phyloP scores from a whole-genome alignment of 176 grass and related monocot species.

The Pharus latifolius region DNA sequence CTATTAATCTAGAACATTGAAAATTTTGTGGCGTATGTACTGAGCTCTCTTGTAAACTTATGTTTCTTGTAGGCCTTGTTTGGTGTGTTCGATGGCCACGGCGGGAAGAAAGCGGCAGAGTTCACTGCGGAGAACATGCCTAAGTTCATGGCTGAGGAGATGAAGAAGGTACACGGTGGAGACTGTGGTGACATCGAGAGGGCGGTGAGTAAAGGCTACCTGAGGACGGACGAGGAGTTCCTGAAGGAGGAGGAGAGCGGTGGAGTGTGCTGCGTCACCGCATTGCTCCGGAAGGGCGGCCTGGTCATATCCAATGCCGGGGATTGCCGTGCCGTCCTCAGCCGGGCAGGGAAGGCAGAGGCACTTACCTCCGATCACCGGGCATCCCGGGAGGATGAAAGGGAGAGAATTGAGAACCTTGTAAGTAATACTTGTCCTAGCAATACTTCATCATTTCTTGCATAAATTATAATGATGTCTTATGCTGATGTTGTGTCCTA shows the following conservation, averaged over 20 bases:
- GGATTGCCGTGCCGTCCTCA: constrained; percentile 81
- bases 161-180: constrained; percentile 8
- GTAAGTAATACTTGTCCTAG: constrained; percentile 15
- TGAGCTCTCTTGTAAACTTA: too few relatives aligned
- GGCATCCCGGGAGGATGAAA: constrained; percentile 64
- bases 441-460: background rate
- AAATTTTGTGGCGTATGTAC: too few relatives aligned
- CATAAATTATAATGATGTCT: background rate
- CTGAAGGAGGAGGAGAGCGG: constrained; percentile 61
- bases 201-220: constrained; percentile 48
- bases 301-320: constrained; percentile 80
- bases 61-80: constrained; percentile 86
- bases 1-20: too few relatives aligned
- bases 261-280: constrained; percentile 84
- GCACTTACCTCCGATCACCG: constrained; percentile 81
- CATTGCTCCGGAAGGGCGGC: constrained; percentile 47
- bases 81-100: constrained; percentile 93
- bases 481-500: too few relatives aligned
- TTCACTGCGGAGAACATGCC: constrained; percentile 80
- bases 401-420: constrained; percentile 67
- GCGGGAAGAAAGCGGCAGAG: constrained; percentile 73
- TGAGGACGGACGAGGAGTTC: constrained; percentile 74
- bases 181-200: constrained; percentile 28
- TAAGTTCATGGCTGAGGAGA: constrained; percentile 46
- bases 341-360: constrained; percentile 66